Base-by-base conservation (phyloP, 371 early-diverging fungal genomes). In the Haplosporangium sp. region DNA sequence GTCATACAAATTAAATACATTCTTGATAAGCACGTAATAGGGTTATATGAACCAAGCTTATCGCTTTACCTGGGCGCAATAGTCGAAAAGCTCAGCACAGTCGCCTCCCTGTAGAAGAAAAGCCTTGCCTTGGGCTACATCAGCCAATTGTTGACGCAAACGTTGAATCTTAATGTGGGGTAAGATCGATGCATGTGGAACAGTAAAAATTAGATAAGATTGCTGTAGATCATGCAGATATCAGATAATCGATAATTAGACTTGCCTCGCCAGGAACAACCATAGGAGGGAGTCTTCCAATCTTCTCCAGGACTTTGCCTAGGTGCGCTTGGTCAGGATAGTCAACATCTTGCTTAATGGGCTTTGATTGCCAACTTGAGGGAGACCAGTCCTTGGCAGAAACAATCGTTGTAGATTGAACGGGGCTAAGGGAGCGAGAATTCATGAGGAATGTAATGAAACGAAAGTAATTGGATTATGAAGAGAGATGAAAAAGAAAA, bases 51-150 rank as follows among this genome's bases (percentile, higher is more conserved):
- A 27, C 27, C 27, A 27, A 27, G 27, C 27, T 27, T 27, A 27
- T 27, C 17, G n/a, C 42, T 56, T 64, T 88, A 93, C 94, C 88
- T 92, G 89, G 35, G 94, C 90, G 84, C 99, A 98, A 83, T 97
- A 96, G 74, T 97, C 97, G 84, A 98, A 98, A 48, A 95, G 89
- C 86, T 98, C 99, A 34, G 99, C 99, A 84, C 99, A 98, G 84
- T 98, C 99, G 63, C 99, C 99, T 67, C 99, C 99, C 85, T 98
- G 98, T 44, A 98, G 87, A 63, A 98, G 85, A 76, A 98, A 98
- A 4, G 96, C 92, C 71, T 96, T 94, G 62, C 95, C 95, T 64
- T 92, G 88, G 47, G 97, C 97, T 20, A 94, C 97, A 74, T 97
- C 94, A 27, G 88, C 89, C 20, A 98, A 88, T 77, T 96, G 96